A percentile compares a stretch with the other conserved stretches of the same genome.
Evolutionary conservation across 2,329 filamentous ascomycete species (phyloP).

Genomic region (Elsinoe necatrix): DNA sequence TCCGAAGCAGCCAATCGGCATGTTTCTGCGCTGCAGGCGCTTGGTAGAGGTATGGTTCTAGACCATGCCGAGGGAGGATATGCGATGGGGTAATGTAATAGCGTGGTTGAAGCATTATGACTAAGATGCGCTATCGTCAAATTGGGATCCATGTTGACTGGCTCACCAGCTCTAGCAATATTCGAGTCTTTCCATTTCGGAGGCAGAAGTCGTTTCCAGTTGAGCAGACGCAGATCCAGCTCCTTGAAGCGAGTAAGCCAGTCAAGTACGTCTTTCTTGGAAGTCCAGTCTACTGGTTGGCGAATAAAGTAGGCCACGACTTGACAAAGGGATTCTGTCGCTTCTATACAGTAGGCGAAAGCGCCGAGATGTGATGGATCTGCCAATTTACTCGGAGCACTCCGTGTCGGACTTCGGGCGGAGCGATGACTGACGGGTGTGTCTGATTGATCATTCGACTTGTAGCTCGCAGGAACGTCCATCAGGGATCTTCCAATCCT

Average conservation of each 20-base stretch:
- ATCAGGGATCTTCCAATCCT: constrained; percentile 1
- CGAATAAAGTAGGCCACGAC: constrained; percentile 4
- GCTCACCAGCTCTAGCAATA: background rate
- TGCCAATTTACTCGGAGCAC: background rate
- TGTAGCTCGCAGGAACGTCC: background rate
- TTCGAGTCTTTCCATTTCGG: constrained; percentile 8
- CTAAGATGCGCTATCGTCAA: background rate
- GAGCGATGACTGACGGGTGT: background rate
- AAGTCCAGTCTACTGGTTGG: background rate
- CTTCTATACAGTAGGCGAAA: constrained; percentile 3
- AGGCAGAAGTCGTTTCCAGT: background rate
- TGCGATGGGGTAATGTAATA: constrained; percentile 1
- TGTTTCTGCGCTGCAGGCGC: background rate
- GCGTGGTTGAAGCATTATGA: background rate
- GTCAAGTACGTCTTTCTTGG: constrained; percentile 1
- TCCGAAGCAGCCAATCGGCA: constrained; percentile 1
- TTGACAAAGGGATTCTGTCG: constrained; percentile 1
- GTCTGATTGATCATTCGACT: background rate
- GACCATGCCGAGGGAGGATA: background rate
- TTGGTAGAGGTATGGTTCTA: background rate
- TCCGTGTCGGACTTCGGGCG: background rate
- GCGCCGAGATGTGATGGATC: constrained; percentile 1
- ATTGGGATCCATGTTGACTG: constrained; percentile 1
- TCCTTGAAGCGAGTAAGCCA: constrained; percentile 6
- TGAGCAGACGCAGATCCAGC: background rate